Base-by-base conservation (phyloP, 1,284 basidiomycete species). In the Apiotrichum porosum region DNA sequence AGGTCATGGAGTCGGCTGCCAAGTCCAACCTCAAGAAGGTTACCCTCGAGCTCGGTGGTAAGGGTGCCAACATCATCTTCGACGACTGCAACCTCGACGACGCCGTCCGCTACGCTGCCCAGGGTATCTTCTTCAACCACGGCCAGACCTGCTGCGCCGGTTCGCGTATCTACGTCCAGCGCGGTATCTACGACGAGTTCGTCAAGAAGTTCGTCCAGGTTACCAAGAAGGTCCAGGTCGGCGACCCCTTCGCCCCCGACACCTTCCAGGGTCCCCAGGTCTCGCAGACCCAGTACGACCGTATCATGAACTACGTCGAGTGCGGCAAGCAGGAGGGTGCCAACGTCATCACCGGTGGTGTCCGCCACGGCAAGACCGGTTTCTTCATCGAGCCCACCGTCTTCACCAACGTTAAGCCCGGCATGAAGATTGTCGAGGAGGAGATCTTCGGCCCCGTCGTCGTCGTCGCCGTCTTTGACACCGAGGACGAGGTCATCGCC, bases 11-110 rank as follows among this genome's bases (percentile, higher is more conserved):
- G 62, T 71, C 73, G 38, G 77, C 78, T 26, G 78, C 79, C 42
- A 69, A 75, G 54, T 73, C 72, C 50, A 78, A 80, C 71, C 69
- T 80, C 61, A 79, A 79, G 51, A 51, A 89, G 81, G 85, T 94
- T 42, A 90, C 89, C 4, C 82, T 95, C 61, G 92, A 97, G 75
- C 81, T 97, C 40, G 92, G 92, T 32, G 91, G 92, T 31, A 97
- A 95, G 80, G 85, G 83, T 52, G 87, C 90, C 19, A 87, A 83
- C 66, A 73, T 76, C 59, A 71, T 77, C 58, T 76, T 76, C 60
- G 76, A 75, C 47, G 76, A 78, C 54, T 71, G 72, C 42, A 71
- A 78, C 57, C 58, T 94, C 43, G 85, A 88, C 2, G 79, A 85
- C 67, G 86, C 89, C 24, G 81, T 90, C 37, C 78, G 81, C 55